These are phyloP conservation scores for Omphalotus olearius DNA, from an alignment of 1,284 basidiomycete species.

Conservation along the genomic window DNA sequence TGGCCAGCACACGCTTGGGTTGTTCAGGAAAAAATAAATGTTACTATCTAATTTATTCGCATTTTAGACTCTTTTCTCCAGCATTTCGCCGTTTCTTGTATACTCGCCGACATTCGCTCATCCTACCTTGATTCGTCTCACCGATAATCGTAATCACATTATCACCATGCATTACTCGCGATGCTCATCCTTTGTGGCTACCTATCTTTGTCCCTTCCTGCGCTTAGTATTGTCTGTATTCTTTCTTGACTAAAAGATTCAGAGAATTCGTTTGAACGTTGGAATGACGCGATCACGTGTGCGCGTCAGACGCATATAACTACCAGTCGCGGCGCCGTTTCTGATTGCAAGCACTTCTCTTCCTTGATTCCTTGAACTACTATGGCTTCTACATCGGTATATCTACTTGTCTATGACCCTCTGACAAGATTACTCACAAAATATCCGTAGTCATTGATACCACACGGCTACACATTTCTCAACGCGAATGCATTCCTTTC, in stretches of 20 bases:
- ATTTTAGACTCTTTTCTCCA: conserved; percentile 85
- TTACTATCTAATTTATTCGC: conserved; percentile 27
- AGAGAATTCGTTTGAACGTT: no score
- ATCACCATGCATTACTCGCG: neutral
- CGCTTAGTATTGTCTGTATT: no score
- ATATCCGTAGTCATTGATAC: neutral
- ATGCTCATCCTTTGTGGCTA: no score
- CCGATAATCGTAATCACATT: conserved; percentile 54
- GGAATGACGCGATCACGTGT: neutral
- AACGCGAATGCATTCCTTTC: conserved; percentile 28
- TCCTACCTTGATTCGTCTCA: conserved; percentile 72
- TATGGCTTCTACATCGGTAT: neutral
- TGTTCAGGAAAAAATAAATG: conserved; percentile 54
- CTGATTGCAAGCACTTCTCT: neutral
- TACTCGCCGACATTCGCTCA: neutral
- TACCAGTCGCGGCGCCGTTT: no score
- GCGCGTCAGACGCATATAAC: neutral
- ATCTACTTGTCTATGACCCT: neutral
- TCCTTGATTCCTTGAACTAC: neutral
- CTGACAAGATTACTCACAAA: no score
- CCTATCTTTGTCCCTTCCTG: no score
- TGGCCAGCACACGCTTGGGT: conserved; percentile 67
- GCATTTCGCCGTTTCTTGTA: conserved; percentile 54
- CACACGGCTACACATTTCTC: conserved; percentile 19
- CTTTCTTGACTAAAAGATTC: no score